phyloP scores from a whole-genome alignment of 2,329 filamentous ascomycete genomes.

The Curvularia spicifera region DNA sequence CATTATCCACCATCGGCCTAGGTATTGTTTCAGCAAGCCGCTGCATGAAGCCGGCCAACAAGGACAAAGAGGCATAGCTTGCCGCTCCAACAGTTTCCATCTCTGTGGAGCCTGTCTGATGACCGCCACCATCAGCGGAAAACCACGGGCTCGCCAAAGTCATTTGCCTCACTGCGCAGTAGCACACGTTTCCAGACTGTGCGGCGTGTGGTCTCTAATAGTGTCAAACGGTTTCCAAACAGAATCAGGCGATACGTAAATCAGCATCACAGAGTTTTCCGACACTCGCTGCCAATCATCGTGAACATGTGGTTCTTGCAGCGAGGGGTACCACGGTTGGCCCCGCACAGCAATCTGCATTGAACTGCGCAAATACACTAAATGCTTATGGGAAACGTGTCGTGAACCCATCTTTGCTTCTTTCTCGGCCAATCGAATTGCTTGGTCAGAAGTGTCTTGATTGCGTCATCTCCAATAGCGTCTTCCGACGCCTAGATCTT shows the following conservation, averaged over 20 bases:
- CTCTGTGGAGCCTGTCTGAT: not conserved
- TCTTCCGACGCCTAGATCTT: not conserved
- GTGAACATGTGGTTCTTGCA: not conserved
- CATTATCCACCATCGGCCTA: not conserved
- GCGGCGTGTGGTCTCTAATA: not conserved
- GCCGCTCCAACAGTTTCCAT: not conserved
- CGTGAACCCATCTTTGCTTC: conserved; percentile 3
- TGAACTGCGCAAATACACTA: not conserved
- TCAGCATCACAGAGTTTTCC: not conserved
- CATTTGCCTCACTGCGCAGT: not conserved
- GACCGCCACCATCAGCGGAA: not conserved
- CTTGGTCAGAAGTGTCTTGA: conserved; percentile 4
- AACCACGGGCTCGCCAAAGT: not conserved
- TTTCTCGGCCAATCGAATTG: conserved; percentile 1
- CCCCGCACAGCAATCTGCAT: conserved; percentile 1
- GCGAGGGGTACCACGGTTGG: conserved; percentile 1
- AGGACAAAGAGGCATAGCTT: not conserved
- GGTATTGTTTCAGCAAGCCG: conserved; percentile 5
- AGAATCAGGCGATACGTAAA: not conserved
- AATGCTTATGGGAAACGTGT: not conserved
- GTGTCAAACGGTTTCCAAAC: not conserved
- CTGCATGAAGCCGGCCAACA: conserved; percentile 6
- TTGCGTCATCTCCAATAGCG: conserved; percentile 10
- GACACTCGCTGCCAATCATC: not conserved
- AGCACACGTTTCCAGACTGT: not conserved